phyloP scores from a whole-genome alignment of 164 flowering plant genomes.

The Annona cherimola region DNA sequence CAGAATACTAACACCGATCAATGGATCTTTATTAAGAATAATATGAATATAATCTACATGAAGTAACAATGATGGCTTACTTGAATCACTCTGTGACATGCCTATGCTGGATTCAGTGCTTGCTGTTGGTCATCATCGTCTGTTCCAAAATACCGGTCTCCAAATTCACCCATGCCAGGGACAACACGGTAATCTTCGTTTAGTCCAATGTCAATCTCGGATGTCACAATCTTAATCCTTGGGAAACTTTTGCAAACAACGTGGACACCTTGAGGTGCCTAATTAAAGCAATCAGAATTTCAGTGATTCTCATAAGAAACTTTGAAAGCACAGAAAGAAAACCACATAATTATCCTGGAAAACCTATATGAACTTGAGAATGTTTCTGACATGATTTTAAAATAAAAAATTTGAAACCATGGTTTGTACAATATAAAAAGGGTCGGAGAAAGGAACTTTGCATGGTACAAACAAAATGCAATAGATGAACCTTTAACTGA shows the following conservation, averaged over 20 bases:
- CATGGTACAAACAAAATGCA: too few species aligned
- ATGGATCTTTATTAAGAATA: background rate
- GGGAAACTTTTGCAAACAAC: slow-evolving; percentile 87
- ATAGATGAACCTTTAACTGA: too few species aligned
- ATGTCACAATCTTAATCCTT: slow-evolving; percentile 87
- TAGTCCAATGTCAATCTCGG: slow-evolving; percentile 79
- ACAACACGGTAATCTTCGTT: slow-evolving; percentile 83
- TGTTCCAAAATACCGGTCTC: slow-evolving; percentile 96
- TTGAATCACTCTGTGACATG: background rate
- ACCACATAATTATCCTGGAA: background rate
- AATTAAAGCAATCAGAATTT: background rate
- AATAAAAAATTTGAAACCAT: too few species aligned
- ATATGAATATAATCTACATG: background rate
- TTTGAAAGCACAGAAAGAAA: background rate
- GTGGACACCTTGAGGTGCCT: slow-evolving; percentile 98
- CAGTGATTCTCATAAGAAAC: background rate
- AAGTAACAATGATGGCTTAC: background rate
- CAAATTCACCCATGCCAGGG: slow-evolving; percentile 97
- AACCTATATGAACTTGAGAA: too few species aligned
- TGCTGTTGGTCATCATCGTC: slow-evolving; percentile 62
- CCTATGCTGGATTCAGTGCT: slow-evolving; percentile 10
- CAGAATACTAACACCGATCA: background rate
- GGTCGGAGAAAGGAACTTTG: too few species aligned
- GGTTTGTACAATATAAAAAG: too few species aligned
- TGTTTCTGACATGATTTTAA: too few species aligned